Evolutionary conservation across 2,329 filamentous ascomycete genomes (phyloP), one percentile per base, ranked within the genome.

Genomic region (Graphiopsis chlorocephala): DNA sequence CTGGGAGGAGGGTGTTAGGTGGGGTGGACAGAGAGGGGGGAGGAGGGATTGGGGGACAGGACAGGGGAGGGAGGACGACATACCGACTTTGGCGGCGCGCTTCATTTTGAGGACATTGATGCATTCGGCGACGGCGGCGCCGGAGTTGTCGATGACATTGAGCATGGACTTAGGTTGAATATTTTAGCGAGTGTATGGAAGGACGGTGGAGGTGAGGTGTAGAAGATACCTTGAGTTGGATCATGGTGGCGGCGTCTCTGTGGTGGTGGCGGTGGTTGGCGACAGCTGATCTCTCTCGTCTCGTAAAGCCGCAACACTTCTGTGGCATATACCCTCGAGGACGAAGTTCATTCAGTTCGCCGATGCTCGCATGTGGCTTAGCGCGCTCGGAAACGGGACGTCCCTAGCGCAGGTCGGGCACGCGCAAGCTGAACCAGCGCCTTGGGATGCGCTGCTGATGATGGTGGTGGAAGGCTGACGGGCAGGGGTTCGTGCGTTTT

Each of bases 131-230:
- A 99, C 85, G 73, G 95, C 93, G 72, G 95, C 95, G 77, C 95
- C 95, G 70, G 95, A 98, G 84, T 97, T 99, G 89, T 99, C 95
- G 87, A 99, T 98, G 89, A 95, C 98, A 82, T 95, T 97, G 74
- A 99, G 87, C 87, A 99, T 92, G 77, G 93, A 91, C 95, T 97
- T n/a, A n/a, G n/a, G n/a, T n/a, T n/a, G n/a, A n/a, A 12, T 20
- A n/a, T 56, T 29, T 38, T 35, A 56, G 53, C 15, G 17, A 4
- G 8, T 56, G 28, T 4, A 5, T 38, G 10, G 8, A 5, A 28
- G 25, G 33, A 15, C 11, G 56, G 12, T 4, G n/a, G 38, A 4
- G 52, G 35, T 15, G 15, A 31, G 28, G 4, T n/a, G n/a, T n/a
- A n/a, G n/a, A n/a, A n/a, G 6, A 35, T 68, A 78, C 76, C 73